A percentile compares a stretch with the other conserved stretches of the same genome.
Conservation (phyloP, 805 yeast species). For the Cyberlindnera meyerae region DNA sequence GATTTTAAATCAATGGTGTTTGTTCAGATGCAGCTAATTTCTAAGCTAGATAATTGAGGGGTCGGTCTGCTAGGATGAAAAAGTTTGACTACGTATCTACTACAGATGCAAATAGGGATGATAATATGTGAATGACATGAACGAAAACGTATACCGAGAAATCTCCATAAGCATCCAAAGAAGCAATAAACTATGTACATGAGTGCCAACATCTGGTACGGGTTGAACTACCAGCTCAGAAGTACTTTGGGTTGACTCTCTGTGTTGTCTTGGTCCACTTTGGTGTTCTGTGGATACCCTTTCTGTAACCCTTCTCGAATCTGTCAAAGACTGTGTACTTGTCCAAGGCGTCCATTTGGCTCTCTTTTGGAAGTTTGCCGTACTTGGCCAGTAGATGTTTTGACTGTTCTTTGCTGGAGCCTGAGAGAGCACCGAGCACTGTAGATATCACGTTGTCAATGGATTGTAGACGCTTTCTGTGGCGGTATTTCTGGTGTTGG, state of each 20-base stretch:
- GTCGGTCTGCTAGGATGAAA: no score
- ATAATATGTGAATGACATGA: no score
- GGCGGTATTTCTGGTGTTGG: conserved; percentile 72
- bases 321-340: conserved; percentile 84
- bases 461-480: conserved; percentile 72
- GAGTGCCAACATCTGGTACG: not conserved
- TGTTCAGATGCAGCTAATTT: no score
- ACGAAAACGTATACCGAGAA: no score
- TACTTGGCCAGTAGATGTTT: conserved; percentile 26
- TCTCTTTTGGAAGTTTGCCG: conserved; percentile 66
- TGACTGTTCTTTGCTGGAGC: conserved; percentile 2
- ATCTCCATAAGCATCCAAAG: no score
- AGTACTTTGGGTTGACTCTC: conserved; percentile 64
- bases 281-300: conserved; percentile 81
- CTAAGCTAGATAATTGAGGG: no score
- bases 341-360: conserved; percentile 74
- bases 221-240: conserved; percentile 6
- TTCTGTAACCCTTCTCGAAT: conserved; percentile 74
- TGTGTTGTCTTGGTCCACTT: conserved; percentile 85
- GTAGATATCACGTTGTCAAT: conserved; percentile 78
- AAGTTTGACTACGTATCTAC: no score
- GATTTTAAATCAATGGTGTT: conserved; percentile 27
- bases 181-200: no score
- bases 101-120: no score
- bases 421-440: conserved; percentile 45